Base-by-base conservation (phyloP, 257 asterid genomes). In the Parsonsia alboflavescens region DNA sequence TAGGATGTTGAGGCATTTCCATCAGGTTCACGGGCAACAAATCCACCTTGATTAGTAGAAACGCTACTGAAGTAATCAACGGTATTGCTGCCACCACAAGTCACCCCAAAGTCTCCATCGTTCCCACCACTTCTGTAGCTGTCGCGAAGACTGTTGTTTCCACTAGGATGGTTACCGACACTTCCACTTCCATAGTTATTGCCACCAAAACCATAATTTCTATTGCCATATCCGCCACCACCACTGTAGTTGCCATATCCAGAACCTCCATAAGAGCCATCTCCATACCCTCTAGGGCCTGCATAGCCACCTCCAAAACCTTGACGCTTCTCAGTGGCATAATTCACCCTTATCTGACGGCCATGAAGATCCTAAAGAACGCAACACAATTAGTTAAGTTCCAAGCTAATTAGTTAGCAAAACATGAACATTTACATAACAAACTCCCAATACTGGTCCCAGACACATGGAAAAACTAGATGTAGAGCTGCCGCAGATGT, bases 341-440 rank as follows among this genome's bases (percentile, higher is more conserved):
- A 74, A 52, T 81, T 84, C 73, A 84, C 88, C 77, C 77, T 84
- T 70, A 81, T 49, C 44, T 45, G 67, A 58, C 88, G 79, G 64
- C 88, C 88, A 17, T 84, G 88, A 72, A 84, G 84, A 39, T 81
- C 88, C 88, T 84, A 64, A 44, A 39, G n/a, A 61, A 17, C 68
- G 39, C 22, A 52, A 68, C 1, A 28, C 1, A 15, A 56, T 54
- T 36, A 64, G 7, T 50, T 44, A 53, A 42, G 39, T 49, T 12
- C 21, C 9, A 17, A 66, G 21, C 28, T 48, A 73, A 56, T 7
- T 26, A 21, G 12, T 41, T 3, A 22, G 53, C 50, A 21, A 64
- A 65, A 8, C 22, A 62, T 28, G 46, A 36, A 48, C 13, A 54
- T 30, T 65, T 6, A 42, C 2, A 63, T 6, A 33, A 71, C 73